Conservation (phyloP, 2,329 filamentous ascomycete genomes). For the Claviceps monticola region DNA sequence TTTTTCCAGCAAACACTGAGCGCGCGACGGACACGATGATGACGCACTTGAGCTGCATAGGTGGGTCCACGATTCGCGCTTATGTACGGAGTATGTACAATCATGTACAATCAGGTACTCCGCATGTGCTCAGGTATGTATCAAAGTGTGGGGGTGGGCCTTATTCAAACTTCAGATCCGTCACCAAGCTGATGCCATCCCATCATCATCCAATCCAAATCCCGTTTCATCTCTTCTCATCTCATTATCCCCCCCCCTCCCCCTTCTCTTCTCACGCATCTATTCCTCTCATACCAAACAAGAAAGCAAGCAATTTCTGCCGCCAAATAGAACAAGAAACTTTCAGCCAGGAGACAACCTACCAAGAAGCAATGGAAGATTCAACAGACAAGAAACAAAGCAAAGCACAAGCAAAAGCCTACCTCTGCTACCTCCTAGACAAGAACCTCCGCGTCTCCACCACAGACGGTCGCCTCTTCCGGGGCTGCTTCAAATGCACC, state of each 20-base stretch:
- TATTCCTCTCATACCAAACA: no score
- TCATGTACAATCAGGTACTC: no score
- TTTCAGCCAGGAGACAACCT: no score
- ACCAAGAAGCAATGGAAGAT: no score
- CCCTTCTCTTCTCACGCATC: no score
- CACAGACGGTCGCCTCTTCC: constrained; percentile 75
- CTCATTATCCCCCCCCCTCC: no score
- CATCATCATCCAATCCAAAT: background rate
- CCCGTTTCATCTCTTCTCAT: background rate
- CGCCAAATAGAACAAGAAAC: background rate
- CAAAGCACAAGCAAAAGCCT: constrained; percentile 39
- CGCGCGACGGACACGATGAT: background rate
- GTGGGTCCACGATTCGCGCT: background rate
- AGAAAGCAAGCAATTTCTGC: background rate
- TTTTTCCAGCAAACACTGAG: no score
- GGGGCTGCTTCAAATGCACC: constrained; percentile 86
- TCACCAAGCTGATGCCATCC: no score
- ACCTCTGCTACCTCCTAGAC: constrained; percentile 55
- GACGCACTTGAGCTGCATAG: background rate
- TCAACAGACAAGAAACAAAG: constrained; percentile 17
- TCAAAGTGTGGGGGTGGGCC: no score
- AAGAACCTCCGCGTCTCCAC: constrained; percentile 68
- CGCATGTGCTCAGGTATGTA: no score
- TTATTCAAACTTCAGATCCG: no score
- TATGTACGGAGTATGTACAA: no score